Evolutionary conservation across 139 green algal genomes (phyloP).

Genomic region (Chlorella vulgaris): DNA sequence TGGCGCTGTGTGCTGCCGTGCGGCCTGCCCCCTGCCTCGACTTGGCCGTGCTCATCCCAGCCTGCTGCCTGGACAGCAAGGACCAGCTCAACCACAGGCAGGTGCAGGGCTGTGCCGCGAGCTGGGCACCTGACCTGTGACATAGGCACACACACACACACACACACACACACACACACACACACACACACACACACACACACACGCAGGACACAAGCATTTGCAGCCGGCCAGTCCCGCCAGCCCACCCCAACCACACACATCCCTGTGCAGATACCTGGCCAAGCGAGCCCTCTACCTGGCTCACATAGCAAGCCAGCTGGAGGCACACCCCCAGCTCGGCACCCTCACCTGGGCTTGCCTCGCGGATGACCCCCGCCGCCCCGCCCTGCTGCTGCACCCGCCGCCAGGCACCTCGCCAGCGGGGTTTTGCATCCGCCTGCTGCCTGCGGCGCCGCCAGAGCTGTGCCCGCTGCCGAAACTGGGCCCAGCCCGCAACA

Average conservation of each 20-base stretch:
- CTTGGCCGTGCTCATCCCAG: constrained; percentile 71
- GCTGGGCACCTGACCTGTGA: no score
- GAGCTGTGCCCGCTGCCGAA: constrained; percentile 56
- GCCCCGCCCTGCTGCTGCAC: constrained; percentile 59
- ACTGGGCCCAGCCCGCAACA: constrained; percentile 62
- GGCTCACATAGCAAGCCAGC: constrained; percentile 38
- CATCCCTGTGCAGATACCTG: constrained; percentile 73
- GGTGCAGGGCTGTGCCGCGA: neutral
- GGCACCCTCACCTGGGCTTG: constrained; percentile 39
- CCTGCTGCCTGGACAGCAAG: constrained; percentile 69
- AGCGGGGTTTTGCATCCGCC: constrained; percentile 40
- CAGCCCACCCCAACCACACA: no score
- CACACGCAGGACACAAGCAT: no score
- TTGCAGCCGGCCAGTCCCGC: no score
- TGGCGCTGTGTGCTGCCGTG: constrained; percentile 17
- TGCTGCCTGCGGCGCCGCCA: constrained; percentile 37
- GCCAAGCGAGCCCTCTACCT: constrained; percentile 73
- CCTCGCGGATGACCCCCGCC: constrained; percentile 53
- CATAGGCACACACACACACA: no score
- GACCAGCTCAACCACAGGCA: constrained; percentile 74
- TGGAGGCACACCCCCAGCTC: constrained; percentile 44
- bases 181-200: no score
- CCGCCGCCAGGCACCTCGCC: neutral
- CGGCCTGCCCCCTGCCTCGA: constrained; percentile 48
- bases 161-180: no score